Percentiles rank a stretch among this genome's conserved stretches.
Evolutionary conservation across 495 filamentous ascomycete genomes (phyloP).

Genomic region (Penicillium cinerascens): DNA sequence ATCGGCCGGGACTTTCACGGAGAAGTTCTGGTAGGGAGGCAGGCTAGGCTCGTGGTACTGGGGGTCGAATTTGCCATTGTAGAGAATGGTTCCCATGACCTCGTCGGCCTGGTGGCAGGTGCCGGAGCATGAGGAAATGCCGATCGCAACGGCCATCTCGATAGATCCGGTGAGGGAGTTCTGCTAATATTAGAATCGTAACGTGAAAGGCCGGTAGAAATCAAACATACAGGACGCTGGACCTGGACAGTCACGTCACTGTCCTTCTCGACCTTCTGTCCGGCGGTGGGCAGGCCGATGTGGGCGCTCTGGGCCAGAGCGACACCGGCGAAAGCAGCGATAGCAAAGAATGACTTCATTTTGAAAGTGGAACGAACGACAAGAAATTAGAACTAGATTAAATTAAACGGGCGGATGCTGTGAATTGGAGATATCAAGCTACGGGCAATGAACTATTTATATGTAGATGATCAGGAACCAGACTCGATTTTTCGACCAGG

Average conservation of each 20-base stretch:
- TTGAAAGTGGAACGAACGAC: slow-evolving; percentile 2
- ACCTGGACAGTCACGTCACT: slow-evolving; percentile 26
- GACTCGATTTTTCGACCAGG: background rate
- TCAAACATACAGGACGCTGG: slow-evolving; percentile 28
- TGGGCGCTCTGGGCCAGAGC: slow-evolving; percentile 64
- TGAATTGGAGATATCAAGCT: background rate
- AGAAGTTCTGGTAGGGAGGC: slow-evolving; percentile 39
- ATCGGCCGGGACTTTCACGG: slow-evolving; percentile 24
- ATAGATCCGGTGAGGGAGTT: slow-evolving; percentile 28
- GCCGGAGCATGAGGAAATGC: slow-evolving; percentile 24
- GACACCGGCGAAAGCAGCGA: slow-evolving; percentile 21
- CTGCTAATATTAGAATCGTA: slow-evolving; percentile 4
- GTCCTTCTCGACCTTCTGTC: slow-evolving; percentile 16
- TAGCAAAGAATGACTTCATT: slow-evolving; percentile 26
- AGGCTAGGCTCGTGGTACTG: slow-evolving; percentile 24
- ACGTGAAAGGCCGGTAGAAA: background rate
- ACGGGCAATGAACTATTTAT: background rate
- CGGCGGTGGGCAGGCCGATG: slow-evolving; percentile 59
- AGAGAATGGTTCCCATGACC: slow-evolving; percentile 27
- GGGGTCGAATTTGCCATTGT: slow-evolving; percentile 31
- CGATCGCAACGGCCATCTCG: slow-evolving; percentile 34
- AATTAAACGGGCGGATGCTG: background rate
- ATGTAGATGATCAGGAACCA: background rate
- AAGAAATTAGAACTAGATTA: background rate
- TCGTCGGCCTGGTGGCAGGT: slow-evolving; percentile 20